Conservation (phyloP, 2,329 filamentous ascomycete species). For the Arthrobotrys sphaeroides region DNA sequence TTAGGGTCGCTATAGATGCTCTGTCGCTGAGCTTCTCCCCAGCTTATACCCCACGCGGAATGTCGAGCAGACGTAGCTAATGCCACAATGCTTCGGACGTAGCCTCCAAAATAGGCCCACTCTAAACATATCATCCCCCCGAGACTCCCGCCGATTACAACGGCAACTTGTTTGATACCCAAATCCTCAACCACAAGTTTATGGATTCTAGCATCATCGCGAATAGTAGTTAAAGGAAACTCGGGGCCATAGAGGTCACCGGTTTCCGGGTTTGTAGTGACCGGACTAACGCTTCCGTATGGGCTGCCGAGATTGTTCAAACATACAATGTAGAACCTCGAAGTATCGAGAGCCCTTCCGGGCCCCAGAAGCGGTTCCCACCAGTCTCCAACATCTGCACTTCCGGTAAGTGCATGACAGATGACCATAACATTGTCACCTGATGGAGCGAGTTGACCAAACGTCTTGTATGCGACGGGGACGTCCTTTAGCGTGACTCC, state of each 20-base stretch:
- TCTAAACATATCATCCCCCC: constrained; percentile 91
- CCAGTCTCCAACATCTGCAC: constrained; percentile 85
- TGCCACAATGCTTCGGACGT: constrained; percentile 80
- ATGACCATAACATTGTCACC: constrained; percentile 77
- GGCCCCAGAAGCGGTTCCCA: constrained; percentile 84
- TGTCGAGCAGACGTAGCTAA: constrained; percentile 86
- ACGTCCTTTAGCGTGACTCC: constrained; percentile 83
- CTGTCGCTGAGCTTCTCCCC: constrained; percentile 87
- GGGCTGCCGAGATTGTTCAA: constrained; percentile 87
- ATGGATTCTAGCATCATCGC: constrained; percentile 91
- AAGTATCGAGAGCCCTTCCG: constrained; percentile 81
- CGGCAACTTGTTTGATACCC: constrained; percentile 79
- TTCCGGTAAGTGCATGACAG: constrained; percentile 86
- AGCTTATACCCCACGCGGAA: constrained; percentile 90
- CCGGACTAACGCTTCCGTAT: constrained; percentile 86
- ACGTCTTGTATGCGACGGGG: constrained; percentile 74
- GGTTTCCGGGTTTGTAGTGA: constrained; percentile 78
- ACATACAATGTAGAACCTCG: constrained; percentile 84
- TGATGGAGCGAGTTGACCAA: constrained; percentile 69
- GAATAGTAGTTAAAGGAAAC: constrained; percentile 92
- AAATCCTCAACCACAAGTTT: constrained; percentile 81
- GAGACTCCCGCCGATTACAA: constrained; percentile 83
- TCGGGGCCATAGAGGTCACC: constrained; percentile 92
- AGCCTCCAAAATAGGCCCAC: constrained; percentile 88
- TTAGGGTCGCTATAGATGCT: constrained; percentile 98